phyloP scores from a whole-genome alignment of 2,329 filamentous ascomycete genomes.

The Aspergillus fumigatiaffinis region DNA sequence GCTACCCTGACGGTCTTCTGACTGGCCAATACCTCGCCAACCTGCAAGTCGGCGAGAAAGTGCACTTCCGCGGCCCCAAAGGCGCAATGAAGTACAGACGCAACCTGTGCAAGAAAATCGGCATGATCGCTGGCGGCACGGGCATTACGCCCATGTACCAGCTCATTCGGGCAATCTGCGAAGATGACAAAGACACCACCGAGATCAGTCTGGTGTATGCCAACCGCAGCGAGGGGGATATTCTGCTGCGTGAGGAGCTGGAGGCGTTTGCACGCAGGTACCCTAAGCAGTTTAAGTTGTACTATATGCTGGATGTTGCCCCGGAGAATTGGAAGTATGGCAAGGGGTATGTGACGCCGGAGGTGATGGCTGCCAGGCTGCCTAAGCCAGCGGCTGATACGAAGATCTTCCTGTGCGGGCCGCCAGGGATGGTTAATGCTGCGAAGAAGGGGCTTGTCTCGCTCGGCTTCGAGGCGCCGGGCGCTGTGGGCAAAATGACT shows the following conservation, averaged over 20 bases:
- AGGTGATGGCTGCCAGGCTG: conserved; percentile 49
- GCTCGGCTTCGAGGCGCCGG: conserved; percentile 52
- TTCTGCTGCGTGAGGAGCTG: conserved; percentile 54
- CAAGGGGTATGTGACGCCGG: conserved; percentile 50
- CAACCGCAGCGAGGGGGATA: conserved; percentile 57
- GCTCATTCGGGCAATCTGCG: conserved; percentile 60
- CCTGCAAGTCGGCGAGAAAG: conserved; percentile 28
- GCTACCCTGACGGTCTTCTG: conserved; percentile 31
- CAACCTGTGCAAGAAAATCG: conserved; percentile 27
- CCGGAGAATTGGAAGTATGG: conserved; percentile 47
- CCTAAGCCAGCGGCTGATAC: conserved; percentile 45
- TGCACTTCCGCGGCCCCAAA: conserved; percentile 34
- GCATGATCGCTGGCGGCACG: conserved; percentile 39
- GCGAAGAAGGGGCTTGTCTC: conserved; percentile 49
- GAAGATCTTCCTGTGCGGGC: conserved; percentile 58
- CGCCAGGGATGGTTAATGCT: conserved; percentile 57
- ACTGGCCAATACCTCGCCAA: conserved; percentile 28
- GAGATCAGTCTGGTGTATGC: conserved; percentile 57
- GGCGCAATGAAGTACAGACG: conserved; percentile 30
- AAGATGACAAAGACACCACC: conserved; percentile 55
- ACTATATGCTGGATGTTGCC: conserved; percentile 53
- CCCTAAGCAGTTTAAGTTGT: conserved; percentile 52
- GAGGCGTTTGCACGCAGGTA: conserved; percentile 51
- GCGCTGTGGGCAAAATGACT: conserved; percentile 48
- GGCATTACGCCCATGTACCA: conserved; percentile 55